phyloP scores from a whole-genome alignment of 768 basidiomycete genomes.

The Lentinula boryana region DNA sequence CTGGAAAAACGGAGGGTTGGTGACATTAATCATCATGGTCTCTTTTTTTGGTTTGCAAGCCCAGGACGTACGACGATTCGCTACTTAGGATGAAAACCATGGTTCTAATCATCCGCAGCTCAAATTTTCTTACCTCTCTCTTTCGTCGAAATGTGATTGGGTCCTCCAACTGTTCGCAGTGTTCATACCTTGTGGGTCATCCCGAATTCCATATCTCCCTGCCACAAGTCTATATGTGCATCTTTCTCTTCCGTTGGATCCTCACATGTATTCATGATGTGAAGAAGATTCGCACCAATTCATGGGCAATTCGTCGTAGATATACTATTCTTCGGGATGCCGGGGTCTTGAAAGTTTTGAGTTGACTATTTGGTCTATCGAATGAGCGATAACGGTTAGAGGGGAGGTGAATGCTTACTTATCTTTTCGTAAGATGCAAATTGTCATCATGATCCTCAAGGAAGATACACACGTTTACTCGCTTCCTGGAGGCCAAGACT shows the following conservation, averaged over 20 bases:
- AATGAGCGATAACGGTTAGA: neutral
- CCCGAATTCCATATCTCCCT: neutral
- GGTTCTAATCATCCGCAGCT: neutral
- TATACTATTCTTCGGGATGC: neutral
- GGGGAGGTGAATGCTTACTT: neutral
- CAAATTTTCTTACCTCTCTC: neutral
- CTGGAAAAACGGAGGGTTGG: neutral
- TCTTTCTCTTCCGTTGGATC: neutral
- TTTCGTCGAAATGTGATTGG: neutral
- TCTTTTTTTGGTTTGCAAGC: too few relatives aligned
- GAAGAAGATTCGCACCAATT: neutral
- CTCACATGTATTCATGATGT: neutral
- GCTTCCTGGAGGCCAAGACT: neutral
- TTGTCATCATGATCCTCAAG: neutral
- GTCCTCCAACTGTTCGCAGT: neutral
- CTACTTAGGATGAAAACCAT: neutral
- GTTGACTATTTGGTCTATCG: neutral
- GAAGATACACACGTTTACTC: neutral
- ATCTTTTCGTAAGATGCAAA: neutral
- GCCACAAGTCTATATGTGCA: neutral
- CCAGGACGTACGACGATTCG: neutral
- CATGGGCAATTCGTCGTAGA: neutral
- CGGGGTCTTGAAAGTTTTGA: neutral
- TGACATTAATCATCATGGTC: neutral
- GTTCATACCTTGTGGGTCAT: neutral